Conservation (phyloP, 2,329 filamentous ascomycete species). For the Sporothrix dimorphospora region DNA sequence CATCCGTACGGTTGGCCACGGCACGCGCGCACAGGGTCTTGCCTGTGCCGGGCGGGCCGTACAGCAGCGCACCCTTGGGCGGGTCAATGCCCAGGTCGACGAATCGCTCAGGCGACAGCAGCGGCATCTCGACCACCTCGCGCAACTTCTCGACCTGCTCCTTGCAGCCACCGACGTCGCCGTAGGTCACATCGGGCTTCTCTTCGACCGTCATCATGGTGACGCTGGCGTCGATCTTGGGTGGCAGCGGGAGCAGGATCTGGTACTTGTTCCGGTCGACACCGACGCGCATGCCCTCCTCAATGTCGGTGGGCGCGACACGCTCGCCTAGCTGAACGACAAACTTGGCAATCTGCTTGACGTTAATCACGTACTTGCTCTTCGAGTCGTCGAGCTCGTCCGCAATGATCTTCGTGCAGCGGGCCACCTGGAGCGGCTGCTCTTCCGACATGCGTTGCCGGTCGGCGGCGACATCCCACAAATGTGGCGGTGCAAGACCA, state of each 20-base stretch:
- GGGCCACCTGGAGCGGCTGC: constrained; percentile 93
- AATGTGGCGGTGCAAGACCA: constrained; percentile 93
- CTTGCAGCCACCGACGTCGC: constrained; percentile 98
- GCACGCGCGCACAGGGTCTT: constrained; percentile 98
- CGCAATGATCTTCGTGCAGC: constrained; percentile 98
- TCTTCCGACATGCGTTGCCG: constrained; percentile 98
- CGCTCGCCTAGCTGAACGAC: constrained; percentile 97
- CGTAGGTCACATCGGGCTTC: constrained; percentile 98
- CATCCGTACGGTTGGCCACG: constrained; percentile 96
- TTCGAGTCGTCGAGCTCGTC: constrained; percentile 96
- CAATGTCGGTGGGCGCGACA: constrained; percentile 97
- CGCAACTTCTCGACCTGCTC: constrained; percentile 99
- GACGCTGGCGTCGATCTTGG: constrained; percentile 98
- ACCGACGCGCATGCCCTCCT: constrained; percentile 98
- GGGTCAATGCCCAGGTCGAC: constrained; percentile 99
- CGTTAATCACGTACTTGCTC: constrained; percentile 99
- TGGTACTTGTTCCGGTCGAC: constrained; percentile 99
- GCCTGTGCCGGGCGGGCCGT: constrained; percentile 96
- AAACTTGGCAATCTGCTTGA: constrained; percentile 99
- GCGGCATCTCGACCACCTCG: constrained; percentile 97
- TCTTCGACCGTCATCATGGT: constrained; percentile 99
- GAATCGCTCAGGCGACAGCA: constrained; percentile 94
- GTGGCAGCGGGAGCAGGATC: constrained; percentile 91
- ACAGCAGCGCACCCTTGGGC: constrained; percentile 94
- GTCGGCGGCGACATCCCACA: constrained; percentile 98